Evolutionary conservation across 2,329 filamentous ascomycete species (phyloP).

Genomic region (Epichloe bromicola): DNA sequence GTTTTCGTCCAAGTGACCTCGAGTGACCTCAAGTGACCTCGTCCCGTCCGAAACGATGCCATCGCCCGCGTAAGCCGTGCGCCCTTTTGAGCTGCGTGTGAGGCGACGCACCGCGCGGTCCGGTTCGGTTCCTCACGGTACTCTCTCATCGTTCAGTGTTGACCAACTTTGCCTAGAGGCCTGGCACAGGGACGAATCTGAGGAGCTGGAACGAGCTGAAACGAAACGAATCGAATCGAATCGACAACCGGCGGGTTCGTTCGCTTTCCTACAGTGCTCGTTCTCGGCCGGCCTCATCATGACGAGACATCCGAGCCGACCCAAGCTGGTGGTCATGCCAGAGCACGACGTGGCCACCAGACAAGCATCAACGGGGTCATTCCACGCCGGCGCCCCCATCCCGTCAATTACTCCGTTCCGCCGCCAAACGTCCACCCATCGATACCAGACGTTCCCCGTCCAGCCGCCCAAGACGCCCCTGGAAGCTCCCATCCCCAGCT

Average conservation of each 20-base stretch:
- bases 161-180: background rate
- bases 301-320: constrained; percentile 4
- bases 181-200: too few relatives aligned
- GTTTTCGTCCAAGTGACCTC: background rate
- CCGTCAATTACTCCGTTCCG: constrained; percentile 21
- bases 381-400: constrained; percentile 39
- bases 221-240: too few relatives aligned
- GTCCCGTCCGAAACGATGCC: background rate
- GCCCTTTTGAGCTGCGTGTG: background rate
- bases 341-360: constrained; percentile 6
- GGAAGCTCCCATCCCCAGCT: constrained; percentile 18
- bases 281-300: constrained; percentile 1
- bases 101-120: background rate
- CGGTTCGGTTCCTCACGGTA: background rate
- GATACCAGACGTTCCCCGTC: constrained; percentile 74
- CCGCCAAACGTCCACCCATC: constrained; percentile 34
- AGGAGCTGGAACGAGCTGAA: too few relatives aligned
- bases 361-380: constrained; percentile 30
- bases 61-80: background rate
- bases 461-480: constrained; percentile 56
- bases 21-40: too few relatives aligned
- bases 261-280: background rate
- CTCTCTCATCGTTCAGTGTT: too few relatives aligned
- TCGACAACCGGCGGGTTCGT: too few relatives aligned
- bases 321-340: background rate